Evolutionary conservation across 2,329 filamentous ascomycete genomes (phyloP).

Genomic region (Trichoderma sp.): DNA sequence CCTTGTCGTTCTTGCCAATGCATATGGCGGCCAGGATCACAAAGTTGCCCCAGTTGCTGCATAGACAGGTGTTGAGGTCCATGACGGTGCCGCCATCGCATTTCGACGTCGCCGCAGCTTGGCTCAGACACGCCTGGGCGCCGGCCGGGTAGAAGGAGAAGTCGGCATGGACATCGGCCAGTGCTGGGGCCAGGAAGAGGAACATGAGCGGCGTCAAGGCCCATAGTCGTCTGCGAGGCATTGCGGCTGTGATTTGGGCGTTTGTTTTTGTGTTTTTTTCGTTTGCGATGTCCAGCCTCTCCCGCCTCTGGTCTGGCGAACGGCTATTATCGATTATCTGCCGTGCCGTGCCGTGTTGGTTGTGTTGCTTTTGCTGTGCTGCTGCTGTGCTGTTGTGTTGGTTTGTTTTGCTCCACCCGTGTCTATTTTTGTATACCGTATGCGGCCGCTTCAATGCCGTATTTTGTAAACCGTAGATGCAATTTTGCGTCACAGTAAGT

Average conservation of each 20-base stretch:
- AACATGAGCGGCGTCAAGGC: constrained; percentile 31
- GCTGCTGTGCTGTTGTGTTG: background rate
- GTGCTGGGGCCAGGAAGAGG: constrained; percentile 24
- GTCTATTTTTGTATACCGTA: background rate
- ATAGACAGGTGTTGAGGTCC: constrained; percentile 49
- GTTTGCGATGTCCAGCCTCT: background rate
- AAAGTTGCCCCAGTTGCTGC: constrained; percentile 48
- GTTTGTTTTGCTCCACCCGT: background rate
- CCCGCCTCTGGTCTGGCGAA: background rate
- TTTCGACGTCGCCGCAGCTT: constrained; percentile 37
- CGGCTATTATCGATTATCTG: background rate
- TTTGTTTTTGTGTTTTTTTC: background rate
- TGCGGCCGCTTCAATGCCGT: background rate
- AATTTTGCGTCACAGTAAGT: background rate
- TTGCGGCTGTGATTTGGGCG: constrained; percentile 17
- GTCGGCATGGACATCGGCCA: constrained; percentile 29
- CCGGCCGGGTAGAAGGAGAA: constrained; percentile 35
- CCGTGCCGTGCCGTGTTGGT: background rate
- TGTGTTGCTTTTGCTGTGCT: background rate
- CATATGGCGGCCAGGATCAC: constrained; percentile 46
- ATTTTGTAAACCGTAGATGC: background rate
- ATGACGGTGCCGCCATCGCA: constrained; percentile 41
- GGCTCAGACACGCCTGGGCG: constrained; percentile 41
- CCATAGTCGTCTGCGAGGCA: constrained; percentile 28
- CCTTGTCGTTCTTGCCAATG: constrained; percentile 35